Evolutionary conservation across 2,329 filamentous ascomycete genomes (phyloP), one percentile per base, ranked within the genome.

Genomic region (Geosmithia putterillii): DNA sequence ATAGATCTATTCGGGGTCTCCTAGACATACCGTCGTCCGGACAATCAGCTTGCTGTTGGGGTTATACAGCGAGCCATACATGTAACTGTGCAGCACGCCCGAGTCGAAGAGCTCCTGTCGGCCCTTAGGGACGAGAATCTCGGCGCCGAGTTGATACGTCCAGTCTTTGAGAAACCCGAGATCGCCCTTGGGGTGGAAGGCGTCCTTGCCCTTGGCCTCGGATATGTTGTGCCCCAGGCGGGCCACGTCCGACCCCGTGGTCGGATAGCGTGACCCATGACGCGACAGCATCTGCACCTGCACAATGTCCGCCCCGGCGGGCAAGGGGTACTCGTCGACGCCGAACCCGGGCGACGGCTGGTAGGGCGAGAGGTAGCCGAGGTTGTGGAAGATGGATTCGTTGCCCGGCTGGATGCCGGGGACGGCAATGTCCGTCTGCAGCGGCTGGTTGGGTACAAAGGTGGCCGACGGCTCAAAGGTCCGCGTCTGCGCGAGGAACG

Each of bases 261-360:
- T 83, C 0, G 84, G 84, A 57, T 88, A 89, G 14, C 84, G 71
- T 35, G 81, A 71, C 8, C 84, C 84, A 55, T 88, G 83, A 1
- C 84, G 75, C 12, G 80, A 81, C 4, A 87, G 65, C 77, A 87
- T 81, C 63, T 74, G 73, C 18, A 88, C 65, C 63, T 85, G 81
- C 22, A 79, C 66, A 41, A 87, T 83, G 45, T 81, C 77, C 0
- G 82, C 74, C 12, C 77, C 81, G 7, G 66, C 57, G 1, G 82
- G 83, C 15, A 86, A 58, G 3, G 81, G 69, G 51, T 81, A 83
- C 59, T 89, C 84, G 15, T 81, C 66, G 0, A 85, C 81, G 3
- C 84, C 84, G 49, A 87, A 88, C 1, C 84, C 84, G 0, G 81
- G 74, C 44, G 81, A 79, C 0, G 82, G 78, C 47, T 74, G 75